A percentile compares a stretch with the other conserved stretches of the same genome.
These are phyloP conservation scores for Termitomyces bulborhizus DNA, from an alignment of 768 basidiomycete species.

Conservation along the genomic window DNA sequence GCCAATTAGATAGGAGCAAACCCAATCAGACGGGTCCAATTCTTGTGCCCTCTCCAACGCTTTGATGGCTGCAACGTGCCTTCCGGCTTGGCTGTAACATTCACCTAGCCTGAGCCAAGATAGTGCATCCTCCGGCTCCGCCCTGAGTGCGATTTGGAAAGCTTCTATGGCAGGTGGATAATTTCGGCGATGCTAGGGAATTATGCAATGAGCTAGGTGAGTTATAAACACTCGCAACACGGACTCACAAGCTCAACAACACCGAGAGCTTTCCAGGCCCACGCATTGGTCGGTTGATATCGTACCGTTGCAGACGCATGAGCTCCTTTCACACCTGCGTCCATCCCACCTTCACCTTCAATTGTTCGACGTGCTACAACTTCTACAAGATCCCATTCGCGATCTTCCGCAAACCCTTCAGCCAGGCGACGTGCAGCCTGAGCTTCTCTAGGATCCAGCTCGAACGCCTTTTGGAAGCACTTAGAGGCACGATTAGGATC, in stretches of 20 bases:
- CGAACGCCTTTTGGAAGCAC: conserved; percentile 98
- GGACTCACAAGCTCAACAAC: conserved; percentile 79
- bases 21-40: conserved; percentile 75
- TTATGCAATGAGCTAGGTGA: background rate
- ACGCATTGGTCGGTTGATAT: conserved; percentile 75
- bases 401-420: conserved; percentile 84
- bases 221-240: background rate
- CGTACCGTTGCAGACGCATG: conserved; percentile 29
- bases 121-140: conserved; percentile 66
- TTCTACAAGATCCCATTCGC: conserved; percentile 94
- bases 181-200: conserved; percentile 53
- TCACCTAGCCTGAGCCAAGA: conserved; percentile 93
- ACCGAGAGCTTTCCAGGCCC: conserved; percentile 98
- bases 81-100: conserved; percentile 83
- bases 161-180: conserved; percentile 74
- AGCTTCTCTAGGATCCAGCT: conserved; percentile 85
- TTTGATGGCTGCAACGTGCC: conserved; percentile 85
- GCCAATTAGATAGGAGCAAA: conserved; percentile 76
- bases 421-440: conserved; percentile 82
- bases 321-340: conserved; percentile 41
- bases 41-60: conserved; percentile 72
- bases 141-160: conserved; percentile 81
- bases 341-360: conserved; percentile 83
- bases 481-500: conserved; percentile 86
- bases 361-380: conserved; percentile 90